Evolutionary conservation across 805 yeast species (phyloP), one percentile per base, ranked within the genome.

Genomic region (Candida khao-thaluensis): DNA sequence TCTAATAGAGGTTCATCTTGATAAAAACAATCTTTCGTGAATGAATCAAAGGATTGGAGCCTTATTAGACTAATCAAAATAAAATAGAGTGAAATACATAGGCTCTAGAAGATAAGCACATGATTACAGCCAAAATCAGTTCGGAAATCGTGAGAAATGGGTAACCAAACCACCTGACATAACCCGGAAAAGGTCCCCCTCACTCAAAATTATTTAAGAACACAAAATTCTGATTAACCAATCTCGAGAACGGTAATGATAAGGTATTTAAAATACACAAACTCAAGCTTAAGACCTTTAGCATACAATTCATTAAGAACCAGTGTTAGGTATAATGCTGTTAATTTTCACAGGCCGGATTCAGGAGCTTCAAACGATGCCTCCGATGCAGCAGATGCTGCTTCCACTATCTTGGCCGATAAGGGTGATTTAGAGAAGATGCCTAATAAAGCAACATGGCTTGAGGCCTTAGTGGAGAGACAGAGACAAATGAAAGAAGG

Each of bases 381-480:
- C 3, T 71, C 78, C 21, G 81, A 75, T 30, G 81, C 83, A 2
- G 87, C 87, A 10, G 90, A 83, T 59, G 88, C 88, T 16, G 70
- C 81, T 6, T 77, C 89, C n/a, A 81, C 89, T 3, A 71, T 81
- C 9, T 59, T 78, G 35, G 76, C 87, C 0, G 89, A 83, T 50
- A 65, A 63, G 42, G 60, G 70, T 37, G 88, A 82, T 48, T 68
- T 70, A 44, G 73, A 69, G 41, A 70, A 56, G 30, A 31, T 37
- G 34, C 64, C 66, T 12, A 66, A 67, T 42, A 62, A 62, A 40
- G 87, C 83, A 27, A 86, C 96, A 2, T 90, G 97, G 97, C 64
- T 87, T 54, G 87, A 80, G 39, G 96, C 96, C 0, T 66, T 89
- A 44, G 74, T 76, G 11, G 93, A 87, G 50, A 73, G 89, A 38